Base-by-base conservation (phyloP, 2,329 filamentous ascomycete species). In the Fusarium temperatum region DNA sequence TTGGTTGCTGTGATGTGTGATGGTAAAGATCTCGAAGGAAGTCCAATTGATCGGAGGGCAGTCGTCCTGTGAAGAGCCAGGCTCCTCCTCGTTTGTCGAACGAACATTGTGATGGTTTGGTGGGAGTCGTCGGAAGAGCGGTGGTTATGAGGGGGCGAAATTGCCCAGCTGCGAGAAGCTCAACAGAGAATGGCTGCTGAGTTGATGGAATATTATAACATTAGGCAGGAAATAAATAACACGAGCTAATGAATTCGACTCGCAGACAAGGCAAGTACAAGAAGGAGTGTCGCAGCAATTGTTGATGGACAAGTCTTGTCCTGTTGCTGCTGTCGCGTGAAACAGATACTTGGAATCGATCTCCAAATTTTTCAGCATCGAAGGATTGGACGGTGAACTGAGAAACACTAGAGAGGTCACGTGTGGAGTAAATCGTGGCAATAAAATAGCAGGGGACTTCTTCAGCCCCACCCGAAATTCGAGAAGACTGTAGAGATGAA, bases 1-100 rank as follows among this genome's bases (percentile, higher is more conserved):
- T 61, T 68, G 17, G 72, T 64, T 24, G 70, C 68, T 26, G 70
- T 70, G 22, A 63, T 55, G 24, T 70, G 73, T 22, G 70, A 61
- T 38, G 73, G 63, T 35, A 66, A 30, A 28, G 53, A 67, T 72
- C 68, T 76, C 10, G 68, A 47, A 6, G 70, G 74, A 12, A 63
- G 62, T 47, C 73, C 68, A 63, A 72, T 72, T 51, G 75, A 64
- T 32, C 73, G 63, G 53, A 74, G 38, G 36, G 65, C 38, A 38
- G 75, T 58, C 17, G 66, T 66, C 32, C 75, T 75, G 26, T 76
- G 79, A 44, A 78, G 70, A 41, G 76, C 72, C 22, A 80, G 70
- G 63, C 79, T 72, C 73, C 79, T 77, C 66, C 79, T 74, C 38
- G 80, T 78, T 48, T 82, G 81, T 68, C 80, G 79, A 39, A 81